Evolutionary conservation across 2,329 filamentous ascomycete genomes (phyloP).

Genomic region (Fusarium bulbicola): DNA sequence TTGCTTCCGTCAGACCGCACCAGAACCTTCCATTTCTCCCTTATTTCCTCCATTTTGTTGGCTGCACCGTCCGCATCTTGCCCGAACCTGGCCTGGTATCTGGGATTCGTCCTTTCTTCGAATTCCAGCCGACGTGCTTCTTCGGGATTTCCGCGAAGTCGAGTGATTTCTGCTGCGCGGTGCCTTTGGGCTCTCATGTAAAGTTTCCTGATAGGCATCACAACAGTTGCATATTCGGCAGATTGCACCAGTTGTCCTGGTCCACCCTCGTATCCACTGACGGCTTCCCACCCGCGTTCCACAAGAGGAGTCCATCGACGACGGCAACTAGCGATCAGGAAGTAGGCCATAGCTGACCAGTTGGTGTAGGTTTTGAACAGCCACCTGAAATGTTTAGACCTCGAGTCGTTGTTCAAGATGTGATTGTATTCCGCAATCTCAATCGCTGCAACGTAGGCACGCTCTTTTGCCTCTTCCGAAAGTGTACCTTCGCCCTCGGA

Average conservation of each 20-base stretch:
- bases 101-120: slow-evolving; percentile 56
- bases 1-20: slow-evolving; percentile 49
- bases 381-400: slow-evolving; percentile 59
- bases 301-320: slow-evolving; percentile 60
- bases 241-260: slow-evolving; percentile 56
- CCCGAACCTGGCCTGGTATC: slow-evolving; percentile 56
- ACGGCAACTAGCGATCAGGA: slow-evolving; percentile 56
- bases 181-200: slow-evolving; percentile 62
- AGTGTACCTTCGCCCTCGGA: slow-evolving; percentile 63
- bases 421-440: slow-evolving; percentile 77
- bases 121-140: slow-evolving; percentile 60
- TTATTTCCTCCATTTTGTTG: slow-evolving; percentile 54
- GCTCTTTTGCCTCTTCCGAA: slow-evolving; percentile 70
- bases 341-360: slow-evolving; percentile 61
- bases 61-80: slow-evolving; percentile 59
- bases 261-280: slow-evolving; percentile 51
- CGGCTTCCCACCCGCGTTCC: slow-evolving; percentile 60
- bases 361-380: slow-evolving; percentile 61
- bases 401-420: slow-evolving; percentile 68
- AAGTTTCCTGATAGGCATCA: slow-evolving; percentile 63
- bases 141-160: slow-evolving; percentile 58
- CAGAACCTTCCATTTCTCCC: slow-evolving; percentile 62
- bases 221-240: slow-evolving; percentile 58
- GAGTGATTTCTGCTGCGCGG: slow-evolving; percentile 59
- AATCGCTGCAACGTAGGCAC: slow-evolving; percentile 75